Evolutionary conservation across 495 filamentous ascomycete genomes (phyloP).

Genomic region (Poronia punctata): DNA sequence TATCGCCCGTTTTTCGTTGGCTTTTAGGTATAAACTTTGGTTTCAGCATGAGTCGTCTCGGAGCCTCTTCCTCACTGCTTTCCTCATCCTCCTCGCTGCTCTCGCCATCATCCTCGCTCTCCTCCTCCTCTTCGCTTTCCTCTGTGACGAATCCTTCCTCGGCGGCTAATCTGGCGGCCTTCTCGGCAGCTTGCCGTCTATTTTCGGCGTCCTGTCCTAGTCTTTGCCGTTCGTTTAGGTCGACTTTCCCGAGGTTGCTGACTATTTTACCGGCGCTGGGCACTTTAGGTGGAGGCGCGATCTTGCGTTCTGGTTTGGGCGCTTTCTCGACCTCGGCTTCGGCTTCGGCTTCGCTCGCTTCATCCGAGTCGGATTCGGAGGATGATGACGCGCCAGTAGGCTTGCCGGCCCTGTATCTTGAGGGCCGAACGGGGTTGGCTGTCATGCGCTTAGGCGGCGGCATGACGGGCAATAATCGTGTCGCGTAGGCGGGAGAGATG

Average conservation of each 20-base stretch:
- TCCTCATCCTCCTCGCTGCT: conserved; percentile 32
- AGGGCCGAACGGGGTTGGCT: conserved; percentile 75
- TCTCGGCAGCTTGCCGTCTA: conserved; percentile 35
- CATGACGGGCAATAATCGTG: conserved; percentile 45
- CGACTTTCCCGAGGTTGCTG: conserved; percentile 57
- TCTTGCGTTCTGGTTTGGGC: conserved; percentile 22
- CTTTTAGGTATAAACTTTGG: conserved; percentile 90
- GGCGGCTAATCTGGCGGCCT: conserved; percentile 41
- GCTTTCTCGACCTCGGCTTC: conserved; percentile 36
- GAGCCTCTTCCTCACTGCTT: conserved; percentile 68
- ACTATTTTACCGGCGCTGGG: conserved; percentile 52
- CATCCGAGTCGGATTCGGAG: conserved; percentile 55
- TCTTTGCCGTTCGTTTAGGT: conserved; percentile 49
- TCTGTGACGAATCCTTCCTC: conserved; percentile 77
- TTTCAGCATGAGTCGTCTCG: conserved; percentile 65
- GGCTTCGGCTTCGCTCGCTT: conserved; percentile 46
- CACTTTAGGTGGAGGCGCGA: conserved; percentile 50
- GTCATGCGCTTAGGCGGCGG: conserved; percentile 90
- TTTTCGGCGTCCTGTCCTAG: conserved; percentile 29
- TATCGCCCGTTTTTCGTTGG: conserved; percentile 44
- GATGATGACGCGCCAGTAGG: conserved; percentile 58
- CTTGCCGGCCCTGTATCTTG: conserved; percentile 85
- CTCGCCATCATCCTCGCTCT: conserved; percentile 23
- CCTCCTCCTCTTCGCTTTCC: conserved; percentile 35
- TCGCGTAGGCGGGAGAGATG: too few relatives aligned